phyloP scores from a whole-genome alignment of 345 rosid species.

The Brassica nigra region DNA sequence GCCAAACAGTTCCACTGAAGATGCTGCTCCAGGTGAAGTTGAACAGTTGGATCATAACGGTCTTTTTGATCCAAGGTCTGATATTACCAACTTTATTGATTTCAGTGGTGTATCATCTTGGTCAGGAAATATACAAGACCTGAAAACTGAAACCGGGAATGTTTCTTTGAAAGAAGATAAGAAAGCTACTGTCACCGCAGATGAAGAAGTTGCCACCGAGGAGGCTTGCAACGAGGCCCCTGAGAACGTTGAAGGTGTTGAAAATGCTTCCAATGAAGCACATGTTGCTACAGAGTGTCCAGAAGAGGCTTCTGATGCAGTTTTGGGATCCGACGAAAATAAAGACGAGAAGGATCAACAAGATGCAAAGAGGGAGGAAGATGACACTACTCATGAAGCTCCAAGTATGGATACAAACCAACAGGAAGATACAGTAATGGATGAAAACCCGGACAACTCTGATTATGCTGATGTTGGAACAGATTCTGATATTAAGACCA shows the following conservation, averaged over 20 bases:
- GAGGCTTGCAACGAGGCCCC: conserved; percentile 24
- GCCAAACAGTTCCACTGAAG: conserved; percentile 19
- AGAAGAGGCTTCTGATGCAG: neutral
- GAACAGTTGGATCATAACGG: conserved; percentile 37
- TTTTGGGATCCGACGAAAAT: neutral
- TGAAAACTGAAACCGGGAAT: conserved; percentile 28
- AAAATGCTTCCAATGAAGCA: neutral
- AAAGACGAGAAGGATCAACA: conserved; percentile 20
- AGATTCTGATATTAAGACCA: conserved; percentile 47
- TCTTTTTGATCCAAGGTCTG: conserved; percentile 44
- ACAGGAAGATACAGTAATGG: conserved; percentile 38
- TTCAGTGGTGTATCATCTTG: conserved; percentile 45
- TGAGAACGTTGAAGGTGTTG: conserved; percentile 20
- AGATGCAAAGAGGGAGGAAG: conserved; percentile 29
- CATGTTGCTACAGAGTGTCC: neutral
- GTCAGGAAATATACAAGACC: conserved; percentile 44
- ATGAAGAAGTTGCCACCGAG: conserved; percentile 35
- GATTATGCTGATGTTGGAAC: conserved; percentile 47
- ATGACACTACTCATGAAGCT: conserved; percentile 22
- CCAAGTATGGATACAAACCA: conserved; percentile 21
- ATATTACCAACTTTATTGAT: conserved; percentile 46
- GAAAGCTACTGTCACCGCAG: conserved; percentile 20
- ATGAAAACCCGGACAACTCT: conserved; percentile 22
- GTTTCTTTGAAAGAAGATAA: conserved; percentile 32
- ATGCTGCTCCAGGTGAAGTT: conserved; percentile 43